Percentiles rank a stretch among this genome's conserved stretches.
Evolutionary conservation across 2,329 filamentous ascomycete species (phyloP).

Genomic region (Aphanocladium album): DNA sequence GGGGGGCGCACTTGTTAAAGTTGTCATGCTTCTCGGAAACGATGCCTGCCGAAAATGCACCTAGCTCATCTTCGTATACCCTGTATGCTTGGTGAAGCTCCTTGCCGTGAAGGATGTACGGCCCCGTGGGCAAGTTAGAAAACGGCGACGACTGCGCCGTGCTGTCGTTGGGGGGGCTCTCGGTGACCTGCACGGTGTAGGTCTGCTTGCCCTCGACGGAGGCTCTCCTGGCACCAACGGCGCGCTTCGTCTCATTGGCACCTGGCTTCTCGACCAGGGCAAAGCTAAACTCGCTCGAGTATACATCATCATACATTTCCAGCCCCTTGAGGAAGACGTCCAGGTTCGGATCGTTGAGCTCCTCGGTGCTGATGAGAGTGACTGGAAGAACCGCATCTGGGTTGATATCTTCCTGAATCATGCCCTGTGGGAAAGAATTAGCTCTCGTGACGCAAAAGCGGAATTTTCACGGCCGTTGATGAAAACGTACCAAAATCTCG

Average conservation of each 20-base stretch:
- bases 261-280: constrained; percentile 35
- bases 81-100: constrained; percentile 38
- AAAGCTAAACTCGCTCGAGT: constrained; percentile 32
- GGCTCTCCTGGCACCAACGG: neutral
- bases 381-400: constrained; percentile 36
- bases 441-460: neutral
- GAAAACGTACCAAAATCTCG: constrained; percentile 5
- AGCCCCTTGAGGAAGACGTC: constrained; percentile 29
- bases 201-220: neutral
- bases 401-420: constrained; percentile 37
- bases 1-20: constrained; percentile 21
- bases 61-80: constrained; percentile 33
- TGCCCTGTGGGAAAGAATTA: constrained; percentile 26
- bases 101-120: constrained; percentile 37
- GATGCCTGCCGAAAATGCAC: constrained; percentile 33
- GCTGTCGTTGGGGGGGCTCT: constrained; percentile 18
- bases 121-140: constrained; percentile 31
- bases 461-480: neutral
- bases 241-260: constrained; percentile 14
- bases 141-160: constrained; percentile 16
- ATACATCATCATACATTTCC: constrained; percentile 34
- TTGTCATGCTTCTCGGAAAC: constrained; percentile 29
- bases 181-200: constrained; percentile 5
- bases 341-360: constrained; percentile 31
- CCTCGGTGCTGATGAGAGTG: constrained; percentile 33